A percentile compares a stretch with the other conserved stretches of the same genome.
Evolutionary conservation across 2,329 filamentous ascomycete species (phyloP).

Genomic region (Alternaria alternata): DNA sequence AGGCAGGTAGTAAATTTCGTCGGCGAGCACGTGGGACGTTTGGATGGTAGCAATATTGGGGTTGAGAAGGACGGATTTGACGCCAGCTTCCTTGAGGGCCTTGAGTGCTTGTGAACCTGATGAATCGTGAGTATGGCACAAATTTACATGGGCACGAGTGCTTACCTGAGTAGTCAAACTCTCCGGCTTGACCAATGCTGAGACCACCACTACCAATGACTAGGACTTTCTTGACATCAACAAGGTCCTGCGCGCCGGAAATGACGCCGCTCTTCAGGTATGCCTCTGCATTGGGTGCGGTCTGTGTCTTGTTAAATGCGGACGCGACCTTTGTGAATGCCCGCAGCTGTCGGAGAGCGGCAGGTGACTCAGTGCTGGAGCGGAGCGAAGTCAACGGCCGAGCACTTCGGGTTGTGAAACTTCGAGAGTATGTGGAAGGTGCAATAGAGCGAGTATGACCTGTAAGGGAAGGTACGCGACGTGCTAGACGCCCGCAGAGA

Average conservation of each 20-base stretch:
- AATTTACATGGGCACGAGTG: background rate
- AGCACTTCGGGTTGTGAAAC: constrained; percentile 44
- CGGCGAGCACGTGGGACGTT: constrained; percentile 93
- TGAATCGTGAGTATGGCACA: constrained; percentile 23
- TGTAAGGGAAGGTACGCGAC: constrained; percentile 49
- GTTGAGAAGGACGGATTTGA: constrained; percentile 92
- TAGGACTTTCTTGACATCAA: constrained; percentile 95
- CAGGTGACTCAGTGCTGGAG: constrained; percentile 42
- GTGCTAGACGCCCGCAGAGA: constrained; percentile 53
- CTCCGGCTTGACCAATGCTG: constrained; percentile 95
- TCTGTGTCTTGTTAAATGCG: constrained; percentile 61
- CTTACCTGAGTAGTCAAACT: constrained; percentile 97
- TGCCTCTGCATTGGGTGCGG: constrained; percentile 81
- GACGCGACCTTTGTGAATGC: constrained; percentile 49
- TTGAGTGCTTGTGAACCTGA: constrained; percentile 94
- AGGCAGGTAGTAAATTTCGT: constrained; percentile 97
- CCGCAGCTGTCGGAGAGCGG: constrained; percentile 46
- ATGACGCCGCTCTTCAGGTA: constrained; percentile 90
- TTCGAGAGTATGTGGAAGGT: constrained; percentile 41
- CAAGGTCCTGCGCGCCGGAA: constrained; percentile 75
- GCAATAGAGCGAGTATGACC: constrained; percentile 43
- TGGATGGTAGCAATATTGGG: constrained; percentile 99
- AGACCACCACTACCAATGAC: constrained; percentile 96
- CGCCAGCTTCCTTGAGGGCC: constrained; percentile 93
- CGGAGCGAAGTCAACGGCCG: constrained; percentile 44